Conservation (phyloP, 176 grass and related monocot genomes). For the Cenchrus purpureus region DNA sequence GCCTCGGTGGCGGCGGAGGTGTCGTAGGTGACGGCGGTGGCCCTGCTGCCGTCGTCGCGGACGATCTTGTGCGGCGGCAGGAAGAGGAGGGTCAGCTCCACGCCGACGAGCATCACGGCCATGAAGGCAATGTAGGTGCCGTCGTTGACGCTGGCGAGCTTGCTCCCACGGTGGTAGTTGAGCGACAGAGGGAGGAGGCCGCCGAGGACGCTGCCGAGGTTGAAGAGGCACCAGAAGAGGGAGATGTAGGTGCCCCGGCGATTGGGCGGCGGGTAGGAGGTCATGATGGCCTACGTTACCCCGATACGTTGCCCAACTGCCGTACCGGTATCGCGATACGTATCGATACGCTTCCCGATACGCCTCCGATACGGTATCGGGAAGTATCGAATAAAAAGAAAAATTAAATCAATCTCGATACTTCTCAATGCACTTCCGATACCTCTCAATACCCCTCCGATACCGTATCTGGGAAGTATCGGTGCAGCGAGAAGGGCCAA, state of each 20-base stretch:
- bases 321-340: no score
- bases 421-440: no score
- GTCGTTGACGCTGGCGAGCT: conserved; percentile 67
- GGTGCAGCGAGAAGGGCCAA: no score
- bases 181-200: conserved; percentile 93
- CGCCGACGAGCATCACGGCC: conserved; percentile 72
- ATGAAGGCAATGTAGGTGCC: conserved; percentile 83
- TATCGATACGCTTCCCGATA: no score
- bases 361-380: no score
- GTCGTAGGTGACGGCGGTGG: conserved; percentile 34
- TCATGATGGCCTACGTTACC: conserved; percentile 50
- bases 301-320: no score
- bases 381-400: no score
- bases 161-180: conserved; percentile 52
- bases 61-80: conserved; percentile 59
- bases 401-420: no score
- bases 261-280: conserved; percentile 70
- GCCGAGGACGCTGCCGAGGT: conserved; percentile 86
- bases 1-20: conserved; percentile 53
- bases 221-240: conserved; percentile 95
- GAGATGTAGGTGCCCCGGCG: conserved; percentile 87
- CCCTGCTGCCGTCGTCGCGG: conserved; percentile 69
- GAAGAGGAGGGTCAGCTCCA: conserved; percentile 48
- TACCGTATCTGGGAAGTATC: no score
- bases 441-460: no score